Percentiles rank a stretch among this genome's conserved stretches.
These are phyloP conservation scores for Diaporthe sp. DNA, from an alignment of 2,329 filamentous ascomycete species.

Conservation along the genomic window DNA sequence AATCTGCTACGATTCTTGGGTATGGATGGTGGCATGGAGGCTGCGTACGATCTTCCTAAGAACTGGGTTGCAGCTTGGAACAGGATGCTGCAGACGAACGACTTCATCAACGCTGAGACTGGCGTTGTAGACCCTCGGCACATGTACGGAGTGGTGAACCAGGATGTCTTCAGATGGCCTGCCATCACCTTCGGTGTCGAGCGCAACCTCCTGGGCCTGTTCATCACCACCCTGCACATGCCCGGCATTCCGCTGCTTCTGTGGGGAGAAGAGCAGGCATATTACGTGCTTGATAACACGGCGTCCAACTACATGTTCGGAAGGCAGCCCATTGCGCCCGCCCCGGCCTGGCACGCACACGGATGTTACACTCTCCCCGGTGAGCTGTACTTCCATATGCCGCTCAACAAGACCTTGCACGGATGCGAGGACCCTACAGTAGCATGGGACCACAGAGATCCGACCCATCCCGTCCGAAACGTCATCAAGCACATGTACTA, in stretches of 20 bases:
- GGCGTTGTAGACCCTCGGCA: constrained; percentile 74
- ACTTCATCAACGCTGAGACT: constrained; percentile 72
- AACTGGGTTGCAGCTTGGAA: constrained; percentile 67
- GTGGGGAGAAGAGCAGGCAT: constrained; percentile 77
- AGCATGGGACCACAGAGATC: constrained; percentile 73
- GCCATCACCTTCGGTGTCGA: constrained; percentile 69
- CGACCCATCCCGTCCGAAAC: constrained; percentile 72
- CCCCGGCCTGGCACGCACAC: constrained; percentile 74
- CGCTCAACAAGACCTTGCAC: constrained; percentile 64
- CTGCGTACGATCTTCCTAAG: constrained; percentile 49
- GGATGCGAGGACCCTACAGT: constrained; percentile 70
- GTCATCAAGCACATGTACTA: constrained; percentile 74
- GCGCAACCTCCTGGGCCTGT: constrained; percentile 67
- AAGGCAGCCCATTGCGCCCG: constrained; percentile 72
- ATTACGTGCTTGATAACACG: constrained; percentile 75
- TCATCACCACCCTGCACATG: constrained; percentile 66
- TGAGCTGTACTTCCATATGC: constrained; percentile 71
- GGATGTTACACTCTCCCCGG: constrained; percentile 72
- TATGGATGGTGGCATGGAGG: constrained; percentile 50
- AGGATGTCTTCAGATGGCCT: constrained; percentile 77
- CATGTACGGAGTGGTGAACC: constrained; percentile 75
- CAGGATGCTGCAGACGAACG: constrained; percentile 69
- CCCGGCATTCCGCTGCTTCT: constrained; percentile 58
- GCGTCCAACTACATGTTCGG: constrained; percentile 76
- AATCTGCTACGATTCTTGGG: constrained; percentile 50